Conservation (phyloP, 257 asterid genomes). For the Perilla frutescens region DNA sequence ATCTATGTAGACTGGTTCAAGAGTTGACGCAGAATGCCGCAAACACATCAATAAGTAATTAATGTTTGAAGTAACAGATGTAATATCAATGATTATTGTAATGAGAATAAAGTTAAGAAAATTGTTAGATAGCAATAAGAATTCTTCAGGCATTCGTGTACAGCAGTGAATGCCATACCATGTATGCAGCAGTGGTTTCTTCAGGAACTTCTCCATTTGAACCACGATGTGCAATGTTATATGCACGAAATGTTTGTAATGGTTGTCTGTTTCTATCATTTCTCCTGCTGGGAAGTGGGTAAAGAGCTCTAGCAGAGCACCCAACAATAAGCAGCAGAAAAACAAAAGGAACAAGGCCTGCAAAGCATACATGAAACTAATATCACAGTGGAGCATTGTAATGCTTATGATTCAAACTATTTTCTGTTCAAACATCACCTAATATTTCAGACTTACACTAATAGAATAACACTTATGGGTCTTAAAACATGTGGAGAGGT, state of each 20-base stretch:
- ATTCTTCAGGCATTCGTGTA: constrained; percentile 3
- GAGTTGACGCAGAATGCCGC: neutral
- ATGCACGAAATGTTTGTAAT: constrained; percentile 87
- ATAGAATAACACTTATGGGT: neutral
- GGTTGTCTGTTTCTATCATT: constrained; percentile 76
- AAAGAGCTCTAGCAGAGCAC: constrained; percentile 79
- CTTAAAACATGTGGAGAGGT: neutral
- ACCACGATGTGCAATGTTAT: constrained; percentile 96
- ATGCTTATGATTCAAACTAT: neutral
- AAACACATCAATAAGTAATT: neutral
- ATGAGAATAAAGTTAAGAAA: neutral
- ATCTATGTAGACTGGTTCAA: neutral
- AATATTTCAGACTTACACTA: neutral
- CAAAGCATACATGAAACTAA: constrained; percentile 30
- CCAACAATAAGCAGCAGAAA: constrained; percentile 72
- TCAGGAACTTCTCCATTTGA: constrained; percentile 98
- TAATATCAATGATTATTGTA: neutral
- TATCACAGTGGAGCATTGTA: constrained; percentile 13
- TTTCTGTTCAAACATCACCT: neutral
- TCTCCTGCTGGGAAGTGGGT: constrained; percentile 92
- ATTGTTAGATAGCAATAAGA: constrained; percentile 1
- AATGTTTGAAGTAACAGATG: neutral
- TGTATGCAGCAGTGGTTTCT: constrained; percentile 86
- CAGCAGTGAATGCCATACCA: constrained; percentile 48
- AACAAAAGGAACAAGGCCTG: constrained; percentile 66